Base-by-base conservation (phyloP, 2,329 filamentous ascomycete genomes). In the Verticillium zaregamsianum region DNA sequence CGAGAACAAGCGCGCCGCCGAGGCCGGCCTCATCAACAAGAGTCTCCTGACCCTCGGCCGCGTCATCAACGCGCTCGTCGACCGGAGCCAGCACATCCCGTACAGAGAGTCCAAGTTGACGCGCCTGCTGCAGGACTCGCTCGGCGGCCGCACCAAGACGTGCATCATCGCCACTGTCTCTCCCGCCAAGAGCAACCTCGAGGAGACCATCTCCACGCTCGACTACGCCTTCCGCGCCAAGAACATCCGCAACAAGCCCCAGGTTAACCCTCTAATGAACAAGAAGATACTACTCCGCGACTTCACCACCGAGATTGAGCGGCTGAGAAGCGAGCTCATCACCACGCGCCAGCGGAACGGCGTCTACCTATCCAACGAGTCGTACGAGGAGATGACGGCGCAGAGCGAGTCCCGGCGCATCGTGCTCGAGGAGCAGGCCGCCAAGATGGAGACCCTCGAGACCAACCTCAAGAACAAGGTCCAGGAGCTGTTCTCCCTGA, bases 151-250 rank as follows among this genome's bases (percentile, higher is more conserved):
- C 59, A 99, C 96, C 1, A 99, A 99, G 73, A 99, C 95, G 0
- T 99, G 95, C 79, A 99, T 99, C 67, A 98, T 99, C 70, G 95
- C 95, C 6, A 99, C 95, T 0, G 85, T 99, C 49, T 98, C 95
- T 2, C 93, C 95, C 1, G 92, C 93, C 8, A 96, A 95, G 75
- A 93, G 90, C 76, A 99, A 98, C 69, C 81, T 99, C 1, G 95
- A 99, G 71, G 95, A 99, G 76, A 99, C 96, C 0, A 98, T 99
- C 63, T 98, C 95, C 0, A 99, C 96, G 0, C 83, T 99, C 2
- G 95, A 99, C 74, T 99, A 99, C 72, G 96, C 95, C 12, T 98
- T 98, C 77, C 87, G 95, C 56, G 95, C 95, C 17, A 99, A 99
- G 80, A 98, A 99, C 68, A 99, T 99, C 70, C 90, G 92, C 58